phyloP scores from a whole-genome alignment of 495 filamentous ascomycete species.

The Halenospora varia region DNA sequence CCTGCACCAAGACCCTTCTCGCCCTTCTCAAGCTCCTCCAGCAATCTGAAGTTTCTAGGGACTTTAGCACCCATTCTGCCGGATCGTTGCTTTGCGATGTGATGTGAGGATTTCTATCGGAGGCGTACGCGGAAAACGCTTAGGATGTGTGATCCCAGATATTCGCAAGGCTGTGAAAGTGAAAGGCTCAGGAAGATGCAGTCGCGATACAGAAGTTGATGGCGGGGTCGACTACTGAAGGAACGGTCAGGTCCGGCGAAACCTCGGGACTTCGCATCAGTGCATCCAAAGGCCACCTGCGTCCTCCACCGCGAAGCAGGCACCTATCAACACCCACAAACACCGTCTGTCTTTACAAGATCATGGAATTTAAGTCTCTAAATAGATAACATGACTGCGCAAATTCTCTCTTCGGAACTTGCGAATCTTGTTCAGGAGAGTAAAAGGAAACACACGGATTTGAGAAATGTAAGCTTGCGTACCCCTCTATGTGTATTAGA shows the following conservation, averaged over 20 bases:
- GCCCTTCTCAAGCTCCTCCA: conserved; percentile 98
- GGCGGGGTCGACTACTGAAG: conserved; percentile 4
- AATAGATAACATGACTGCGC: conserved; percentile 74
- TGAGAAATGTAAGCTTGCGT: conserved; percentile 64
- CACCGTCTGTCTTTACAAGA: not conserved
- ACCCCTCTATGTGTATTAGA: not conserved
- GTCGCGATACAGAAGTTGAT: not conserved
- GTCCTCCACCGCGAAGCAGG: not conserved
- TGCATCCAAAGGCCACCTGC: conserved; percentile 5
- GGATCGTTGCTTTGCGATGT: not conserved
- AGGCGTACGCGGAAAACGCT: too few species aligned
- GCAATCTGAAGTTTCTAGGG: conserved; percentile 89
- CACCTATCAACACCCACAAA: not conserved
- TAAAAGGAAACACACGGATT: conserved; percentile 84
- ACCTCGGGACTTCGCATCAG: conserved; percentile 19
- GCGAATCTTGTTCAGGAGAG: conserved; percentile 91
- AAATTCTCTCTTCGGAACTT: conserved; percentile 86
- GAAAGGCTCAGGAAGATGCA: not conserved
- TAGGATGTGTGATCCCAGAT: too few species aligned
- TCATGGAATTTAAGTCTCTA: conserved; percentile 26
- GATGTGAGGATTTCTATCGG: not conserved
- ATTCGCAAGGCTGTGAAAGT: too few species aligned
- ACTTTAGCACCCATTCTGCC: conserved; percentile 73
- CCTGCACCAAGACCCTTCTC: conserved; percentile 96
- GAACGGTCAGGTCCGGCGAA: conserved; percentile 6